Evolutionary conservation across 352 stramenopile species (phyloP), one percentile per base, ranked within the genome.

Genomic region (Blastocystis hominis): DNA sequence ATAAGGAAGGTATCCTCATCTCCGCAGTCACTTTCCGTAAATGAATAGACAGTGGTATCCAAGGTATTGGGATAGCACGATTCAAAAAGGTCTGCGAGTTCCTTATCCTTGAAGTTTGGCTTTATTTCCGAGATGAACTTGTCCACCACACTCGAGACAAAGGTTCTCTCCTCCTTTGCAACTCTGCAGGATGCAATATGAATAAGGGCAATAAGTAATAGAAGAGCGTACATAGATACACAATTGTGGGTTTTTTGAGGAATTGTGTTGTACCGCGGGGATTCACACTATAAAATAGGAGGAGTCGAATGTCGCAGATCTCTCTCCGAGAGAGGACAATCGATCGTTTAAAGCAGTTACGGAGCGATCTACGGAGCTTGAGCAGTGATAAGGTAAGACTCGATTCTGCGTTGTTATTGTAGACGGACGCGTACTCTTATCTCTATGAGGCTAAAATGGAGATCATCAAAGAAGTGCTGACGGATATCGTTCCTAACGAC

Each of bases 21-120:
- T 54, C 66, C 64, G 56, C 42, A 55, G 5, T 69, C 66, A 88
- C 64, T 64, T 56, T 34, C 5, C 40, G 76, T 88, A 56, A 86
- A 76, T 15, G 59, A 88, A 66, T 86, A 86, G 1, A 90, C 64
- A 2, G 89, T 90, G n/a, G 89, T 90, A 59, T 90, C 89, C 17
- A 90, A 53, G 10, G 89, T 90, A 70, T 90, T 90, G 46, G 89
- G 88, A 36, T 87, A 89, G 47, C 53, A 89, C n/a, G 88, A 89
- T 13, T 66, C 53, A 38, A 90, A 90, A 20, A 90, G 13, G 4
- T 64, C 30, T 34, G 54, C 88, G 47, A 90, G 61, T 15, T 88
- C 53, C 13, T 55, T 17, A 68, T 90, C 75, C 47, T 64, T 20
- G 69, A 90, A 89, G 6, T 84, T 75, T 15, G 53, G 47, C 62